These are phyloP conservation scores for Mercurialis annua DNA, from an alignment of 345 rosid species.

Conservation along the genomic window DNA sequence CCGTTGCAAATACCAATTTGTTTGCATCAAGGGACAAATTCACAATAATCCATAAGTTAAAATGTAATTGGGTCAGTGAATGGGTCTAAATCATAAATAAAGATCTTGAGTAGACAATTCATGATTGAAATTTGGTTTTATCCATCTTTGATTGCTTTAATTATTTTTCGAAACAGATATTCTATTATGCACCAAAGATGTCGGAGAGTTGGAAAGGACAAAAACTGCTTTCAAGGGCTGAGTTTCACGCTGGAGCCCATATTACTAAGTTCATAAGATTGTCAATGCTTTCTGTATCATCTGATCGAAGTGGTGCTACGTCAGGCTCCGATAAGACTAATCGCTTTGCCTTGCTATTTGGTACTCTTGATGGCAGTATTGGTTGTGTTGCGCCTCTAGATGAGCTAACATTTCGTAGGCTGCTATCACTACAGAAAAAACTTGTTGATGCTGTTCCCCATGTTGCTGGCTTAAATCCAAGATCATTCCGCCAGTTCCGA, in stretches of 20 bases:
- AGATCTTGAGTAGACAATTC: background rate
- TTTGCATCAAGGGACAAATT: background rate
- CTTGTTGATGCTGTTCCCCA: conserved; percentile 91
- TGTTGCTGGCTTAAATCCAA: conserved; percentile 90
- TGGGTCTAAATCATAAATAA: background rate
- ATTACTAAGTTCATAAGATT: conserved; percentile 85
- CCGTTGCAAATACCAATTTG: background rate
- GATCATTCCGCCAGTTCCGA: conserved; percentile 81
- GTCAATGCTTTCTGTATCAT: conserved; percentile 72
- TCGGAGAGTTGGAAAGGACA: conserved; percentile 98
- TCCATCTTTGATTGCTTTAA: background rate
- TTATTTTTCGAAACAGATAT: conserved; percentile 47
- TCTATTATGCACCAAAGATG: conserved; percentile 92
- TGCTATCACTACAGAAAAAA: conserved; percentile 86
- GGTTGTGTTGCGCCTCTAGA: conserved; percentile 96
- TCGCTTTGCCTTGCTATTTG: conserved; percentile 81
- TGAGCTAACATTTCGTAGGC: conserved; percentile 86
- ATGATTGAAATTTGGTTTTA: background rate
- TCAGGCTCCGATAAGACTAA: conserved; percentile 76
- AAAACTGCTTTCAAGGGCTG: conserved; percentile 92
- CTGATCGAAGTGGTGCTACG: conserved; percentile 49
- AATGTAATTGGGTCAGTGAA: background rate
- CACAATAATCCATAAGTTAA: background rate
- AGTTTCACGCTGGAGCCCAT: conserved; percentile 90
- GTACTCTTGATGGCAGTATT: conserved; percentile 89